Evolutionary conservation across 2,329 filamentous ascomycete species (phyloP), one percentile per base, ranked within the genome.

Genomic region (Nothophoma quercina): DNA sequence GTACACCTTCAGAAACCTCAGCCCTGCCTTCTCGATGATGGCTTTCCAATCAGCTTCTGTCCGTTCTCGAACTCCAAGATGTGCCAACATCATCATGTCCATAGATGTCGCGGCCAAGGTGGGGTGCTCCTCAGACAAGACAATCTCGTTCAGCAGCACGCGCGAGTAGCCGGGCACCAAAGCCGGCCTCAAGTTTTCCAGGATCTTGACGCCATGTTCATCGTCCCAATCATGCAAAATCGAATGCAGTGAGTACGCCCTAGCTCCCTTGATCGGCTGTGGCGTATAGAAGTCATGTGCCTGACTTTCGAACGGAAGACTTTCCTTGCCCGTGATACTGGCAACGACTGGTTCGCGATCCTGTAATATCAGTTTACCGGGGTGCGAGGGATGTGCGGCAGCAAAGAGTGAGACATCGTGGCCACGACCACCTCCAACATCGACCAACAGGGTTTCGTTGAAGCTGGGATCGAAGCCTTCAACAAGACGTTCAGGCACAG

Each of bases 311-410:
- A 60, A 81, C 75, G 4, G 60, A 7, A 52, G 70, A 55, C 22
- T 74, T 64, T 10, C 56, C 35, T 21, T 48, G 7, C 40, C 56
- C 22, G 3, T 56, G 40, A 32, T 59, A 55, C 13, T 64, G 62
- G 15, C 70, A 52, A 34, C 62, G 56, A 41, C 71, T 45, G 15
- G 82, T 77, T 2, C 70, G 63, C 0, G 76, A 72, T 84, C 82
- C 57, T 85, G 80, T 0, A 84, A 66, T 1, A 84, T 63, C 2
- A 83, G 62, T 4, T 72, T 67, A 1, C 81, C 80, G 0, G 75
- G 73, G 0, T 69, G 62, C 0, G 71, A 42, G 0, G 77, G 74
- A 53, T 75, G 73, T 19, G 32, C 28, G 1, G 51, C 9, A 9
- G 32, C 26, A 39, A 76, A 74, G 0, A 59, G 55, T 2, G 44